Evolutionary conservation across 768 basidiomycete genomes (phyloP).

Genomic region (Suillus luteus): DNA sequence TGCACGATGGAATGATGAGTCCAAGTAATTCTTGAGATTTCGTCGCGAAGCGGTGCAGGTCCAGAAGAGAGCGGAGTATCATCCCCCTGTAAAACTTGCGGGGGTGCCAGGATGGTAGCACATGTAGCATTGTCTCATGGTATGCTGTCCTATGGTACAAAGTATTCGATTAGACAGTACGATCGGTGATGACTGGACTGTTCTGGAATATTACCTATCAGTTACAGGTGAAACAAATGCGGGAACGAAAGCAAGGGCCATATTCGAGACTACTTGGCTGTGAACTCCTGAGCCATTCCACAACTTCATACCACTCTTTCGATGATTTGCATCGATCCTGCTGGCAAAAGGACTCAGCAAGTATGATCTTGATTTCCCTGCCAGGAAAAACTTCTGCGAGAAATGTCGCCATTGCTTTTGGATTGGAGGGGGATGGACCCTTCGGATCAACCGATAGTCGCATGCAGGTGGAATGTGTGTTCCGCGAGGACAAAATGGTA

Average conservation of each 20-base stretch:
- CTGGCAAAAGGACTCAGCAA: background rate
- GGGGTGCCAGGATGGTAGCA: conserved; percentile 41
- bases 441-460: background rate
- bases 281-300: background rate
- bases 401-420: background rate
- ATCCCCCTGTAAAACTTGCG: conserved; percentile 18
- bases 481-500: background rate
- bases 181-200: conserved; percentile 39
- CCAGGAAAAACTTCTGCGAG: background rate
- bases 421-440: background rate
- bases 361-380: background rate
- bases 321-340: background rate
- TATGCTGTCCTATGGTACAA: conserved; percentile 46
- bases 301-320: background rate
- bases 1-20: conserved; percentile 41
- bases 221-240: too few relatives aligned
- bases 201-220: conserved; percentile 17
- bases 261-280: background rate
- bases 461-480: background rate
- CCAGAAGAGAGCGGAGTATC: conserved; percentile 22
- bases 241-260: conserved; percentile 2
- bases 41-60: conserved; percentile 17
- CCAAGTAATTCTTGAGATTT: conserved; percentile 44
- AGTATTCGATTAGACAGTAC: conserved; percentile 29
- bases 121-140: conserved; percentile 50